Base-by-base conservation (phyloP, 2,329 filamentous ascomycete genomes). In the Cadophora luteo-olivacea region DNA sequence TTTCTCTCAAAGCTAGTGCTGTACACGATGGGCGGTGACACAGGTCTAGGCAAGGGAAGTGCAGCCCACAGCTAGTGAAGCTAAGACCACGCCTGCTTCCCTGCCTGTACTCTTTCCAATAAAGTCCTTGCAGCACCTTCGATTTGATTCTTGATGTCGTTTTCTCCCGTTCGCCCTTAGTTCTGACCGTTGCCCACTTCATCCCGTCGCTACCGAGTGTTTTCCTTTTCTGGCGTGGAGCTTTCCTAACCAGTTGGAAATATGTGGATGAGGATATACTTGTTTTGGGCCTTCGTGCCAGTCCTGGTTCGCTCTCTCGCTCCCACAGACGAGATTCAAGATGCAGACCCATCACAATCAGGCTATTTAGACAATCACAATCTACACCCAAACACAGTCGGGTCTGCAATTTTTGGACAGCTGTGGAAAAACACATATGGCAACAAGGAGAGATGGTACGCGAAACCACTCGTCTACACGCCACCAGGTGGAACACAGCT, bases 381-480 rank as follows among this genome's bases (percentile, higher is more conserved):
- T 67, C 75, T 83, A 69, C 76, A 82, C 49, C 82, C 81, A 3
- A 74, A 75, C 6, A 76, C 77, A 24, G 75, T 81, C 3, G 72
- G 74, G 14, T 74, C 73, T n/a, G 67, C 75, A n/a, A 76, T 74
- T 22, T 81, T 82, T 72, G 80, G 80, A 38, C 78, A 74, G n/a
- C 64, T 74, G 16, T 75, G 82, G 79, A 76, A 78, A 72, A 72
- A 73, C 72, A 70, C 69, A n/a, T 78, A 76, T 68, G 72, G 72
- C 22, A 69, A 64, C 29, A 72, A 76, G 22, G 78, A 78, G 70
- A 70, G 69, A 69, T 83, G 82, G 69, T 81, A 79, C 67, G 81
- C 82, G 49, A 82, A 82, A 69, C 82, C 82, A 7, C 72, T 84
- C 11, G 77, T 82, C 0, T 83, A 81, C 65, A 84, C 82, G 0